Base-by-base conservation (phyloP, 371 early-diverging fungal species). In the Dinochytrium kinnereticum region DNA sequence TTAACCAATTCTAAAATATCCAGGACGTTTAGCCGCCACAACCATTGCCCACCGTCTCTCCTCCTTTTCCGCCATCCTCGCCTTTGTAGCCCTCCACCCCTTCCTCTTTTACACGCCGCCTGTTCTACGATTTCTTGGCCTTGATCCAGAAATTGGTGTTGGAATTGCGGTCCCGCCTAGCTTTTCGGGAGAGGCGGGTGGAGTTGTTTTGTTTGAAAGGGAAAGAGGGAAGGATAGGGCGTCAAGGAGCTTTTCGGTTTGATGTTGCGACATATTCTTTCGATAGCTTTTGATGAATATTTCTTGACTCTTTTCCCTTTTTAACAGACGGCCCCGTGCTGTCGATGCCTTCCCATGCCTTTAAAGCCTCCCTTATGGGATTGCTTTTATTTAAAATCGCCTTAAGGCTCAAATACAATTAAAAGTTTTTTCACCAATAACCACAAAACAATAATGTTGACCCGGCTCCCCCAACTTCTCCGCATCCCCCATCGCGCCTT, bases 81-180 rank as follows among this genome's bases (percentile, higher is more conserved):
- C 61, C 7, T 61, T 61, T 61, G 37, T 61, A 3, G 30, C 61
- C 17, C 61, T 61, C 28, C 61, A 61, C 36, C 61, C 61, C 10
- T 28, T 17, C 37, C 61, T 61, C 36, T 61, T 33, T 36, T 21
- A 37, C 36, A 21, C 61, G 3, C n/a, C 13, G 7, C 28, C 61
- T 5, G 61, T 61, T 3, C 61, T 28, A 2, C 61, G 36, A 10
- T 61, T 61, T 37, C 61, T 61, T 26, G 61, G 61, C 24, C 36
- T 61, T 10, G 36, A 61, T 26, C 61, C 36, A 2, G 61, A 31
- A 33, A 24, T 37, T 37, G 61, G 61, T 7, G 10, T 61, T 24
- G 34, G 24, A 33, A 17, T 61, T 28, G 5, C 61, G 3, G 34
- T 26, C 15, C 7, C 31, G 3, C 10, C n/a, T 5, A 37, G 3